Evolutionary conservation across 257 asterid species (phyloP).

Genomic region (Pogostemon cablin): DNA sequence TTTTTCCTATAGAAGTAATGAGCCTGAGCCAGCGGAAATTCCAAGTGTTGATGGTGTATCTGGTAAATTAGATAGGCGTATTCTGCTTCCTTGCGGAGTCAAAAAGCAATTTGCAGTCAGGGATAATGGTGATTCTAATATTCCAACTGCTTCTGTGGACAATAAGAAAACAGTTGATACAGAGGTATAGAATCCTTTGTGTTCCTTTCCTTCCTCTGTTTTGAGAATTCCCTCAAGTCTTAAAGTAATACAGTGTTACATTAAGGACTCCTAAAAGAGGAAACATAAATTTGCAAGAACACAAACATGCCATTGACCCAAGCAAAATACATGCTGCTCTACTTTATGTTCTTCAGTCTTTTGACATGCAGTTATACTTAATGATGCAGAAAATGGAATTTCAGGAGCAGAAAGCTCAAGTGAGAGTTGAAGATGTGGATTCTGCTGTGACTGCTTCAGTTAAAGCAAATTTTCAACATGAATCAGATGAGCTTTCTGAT

Average conservation of each 20-base stretch:
- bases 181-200: constrained; percentile 47
- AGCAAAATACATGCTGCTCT: constrained; percentile 25
- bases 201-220: constrained; percentile 24
- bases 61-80: constrained; percentile 40
- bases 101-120: constrained; percentile 37
- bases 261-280: constrained; percentile 8
- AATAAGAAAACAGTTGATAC: constrained; percentile 34
- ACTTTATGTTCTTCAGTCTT: constrained; percentile 11
- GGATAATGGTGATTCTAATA: constrained; percentile 37
- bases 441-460: constrained; percentile 41
- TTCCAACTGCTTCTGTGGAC: constrained; percentile 38
- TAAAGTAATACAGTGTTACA: not conserved
- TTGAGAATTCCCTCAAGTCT: not conserved
- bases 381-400: constrained; percentile 31
- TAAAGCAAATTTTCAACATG: constrained; percentile 38
- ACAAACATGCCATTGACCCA: constrained; percentile 24
- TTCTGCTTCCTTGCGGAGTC: constrained; percentile 41
- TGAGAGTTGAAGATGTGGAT: constrained; percentile 37
- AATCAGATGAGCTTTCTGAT: constrained; percentile 37
- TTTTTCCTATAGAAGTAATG: constrained; percentile 40
- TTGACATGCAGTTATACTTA: constrained; percentile 19
- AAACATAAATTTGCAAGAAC: constrained; percentile 18
- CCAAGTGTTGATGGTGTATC: constrained; percentile 38
- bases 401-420: constrained; percentile 42
- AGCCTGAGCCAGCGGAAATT: constrained; percentile 42